Conservation (phyloP, 805 yeast genomes). For the Brettanomyces bruxellensis region DNA sequence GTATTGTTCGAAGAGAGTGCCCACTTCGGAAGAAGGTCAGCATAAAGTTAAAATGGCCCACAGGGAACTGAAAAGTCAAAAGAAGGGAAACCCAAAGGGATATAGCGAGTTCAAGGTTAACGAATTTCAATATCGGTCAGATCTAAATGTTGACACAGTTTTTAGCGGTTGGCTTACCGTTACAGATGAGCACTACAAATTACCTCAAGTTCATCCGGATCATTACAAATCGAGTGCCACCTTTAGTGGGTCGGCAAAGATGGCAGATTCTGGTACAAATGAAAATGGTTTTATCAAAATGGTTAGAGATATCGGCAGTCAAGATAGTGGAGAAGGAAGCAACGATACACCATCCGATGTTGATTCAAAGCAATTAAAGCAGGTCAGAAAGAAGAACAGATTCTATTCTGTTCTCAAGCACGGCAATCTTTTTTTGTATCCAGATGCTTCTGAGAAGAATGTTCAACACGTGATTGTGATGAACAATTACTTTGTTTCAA, state of each 20-base stretch:
- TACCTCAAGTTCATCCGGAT: slow-evolving; percentile 30
- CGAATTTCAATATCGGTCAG: slow-evolving; percentile 49
- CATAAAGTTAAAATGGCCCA: slow-evolving; percentile 9
- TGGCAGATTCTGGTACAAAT: slow-evolving; percentile 2
- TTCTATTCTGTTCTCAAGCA: slow-evolving; percentile 71
- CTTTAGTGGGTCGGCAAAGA: neutral
- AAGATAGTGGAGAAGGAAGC: neutral
- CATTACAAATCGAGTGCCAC: slow-evolving; percentile 11
- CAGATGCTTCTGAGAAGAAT: slow-evolving; percentile 54
- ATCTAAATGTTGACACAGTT: slow-evolving; percentile 55
- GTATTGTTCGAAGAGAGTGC: slow-evolving; percentile 29
- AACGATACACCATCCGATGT: slow-evolving; percentile 19
- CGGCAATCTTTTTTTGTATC: slow-evolving; percentile 81
- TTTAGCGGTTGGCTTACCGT: slow-evolving; percentile 77
- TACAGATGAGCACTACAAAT: slow-evolving; percentile 64
- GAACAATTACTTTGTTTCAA: slow-evolving; percentile 55
- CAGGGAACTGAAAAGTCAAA: slow-evolving; percentile 16
- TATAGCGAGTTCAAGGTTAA: slow-evolving; percentile 42
- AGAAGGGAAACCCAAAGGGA: slow-evolving; percentile 19
- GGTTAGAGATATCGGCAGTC: slow-evolving; percentile 1
- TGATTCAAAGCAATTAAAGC: slow-evolving; percentile 30
- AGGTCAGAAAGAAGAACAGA: slow-evolving; percentile 43
- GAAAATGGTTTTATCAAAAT: slow-evolving; percentile 1
- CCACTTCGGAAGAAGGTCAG: slow-evolving; percentile 14
- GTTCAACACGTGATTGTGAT: slow-evolving; percentile 75